Percentiles rank a stretch among this genome's conserved stretches.
phyloP scores from a whole-genome alignment of 139 green algal species.

The Ulvella scutata region DNA sequence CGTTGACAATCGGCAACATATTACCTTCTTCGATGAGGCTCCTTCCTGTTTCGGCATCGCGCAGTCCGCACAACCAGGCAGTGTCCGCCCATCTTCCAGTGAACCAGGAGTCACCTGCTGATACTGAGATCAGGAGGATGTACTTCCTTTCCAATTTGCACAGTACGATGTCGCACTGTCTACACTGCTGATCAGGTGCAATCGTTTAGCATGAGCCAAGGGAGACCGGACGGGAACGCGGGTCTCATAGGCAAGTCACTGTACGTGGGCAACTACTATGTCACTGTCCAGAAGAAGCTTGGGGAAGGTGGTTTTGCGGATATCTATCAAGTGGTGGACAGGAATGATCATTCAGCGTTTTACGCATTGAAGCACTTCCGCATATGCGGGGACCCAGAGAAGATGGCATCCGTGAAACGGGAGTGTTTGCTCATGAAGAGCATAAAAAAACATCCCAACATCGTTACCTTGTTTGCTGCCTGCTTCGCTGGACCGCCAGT shows the following conservation, averaged over 20 bases:
- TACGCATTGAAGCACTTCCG: constrained; percentile 71
- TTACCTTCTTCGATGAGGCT: too few species aligned
- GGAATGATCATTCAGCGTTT: constrained; percentile 5
- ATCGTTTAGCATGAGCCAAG: too few species aligned
- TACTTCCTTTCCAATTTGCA: too few species aligned
- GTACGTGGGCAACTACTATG: not conserved
- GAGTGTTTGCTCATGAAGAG: constrained; percentile 8
- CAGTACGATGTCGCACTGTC: too few species aligned
- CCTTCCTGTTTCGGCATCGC: too few species aligned
- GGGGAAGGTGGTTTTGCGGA: constrained; percentile 12
- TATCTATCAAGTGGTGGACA: constrained; percentile 46
- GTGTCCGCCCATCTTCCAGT: too few species aligned
- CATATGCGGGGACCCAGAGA: constrained; percentile 34
- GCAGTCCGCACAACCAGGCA: too few species aligned
- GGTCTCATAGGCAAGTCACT: not conserved
- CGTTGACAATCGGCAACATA: too few species aligned
- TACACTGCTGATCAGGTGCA: too few species aligned
- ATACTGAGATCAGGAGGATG: too few species aligned
- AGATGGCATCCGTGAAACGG: constrained; percentile 22
- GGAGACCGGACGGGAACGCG: too few species aligned
- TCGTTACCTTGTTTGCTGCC: constrained; percentile 42
- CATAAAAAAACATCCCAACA: constrained; percentile 28
- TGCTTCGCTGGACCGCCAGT: constrained; percentile 27
- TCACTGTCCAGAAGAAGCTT: not conserved
- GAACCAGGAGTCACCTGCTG: too few species aligned